Evolutionary conservation across 805 yeast genomes (phyloP).

Genomic region (Candida easanensis): DNA sequence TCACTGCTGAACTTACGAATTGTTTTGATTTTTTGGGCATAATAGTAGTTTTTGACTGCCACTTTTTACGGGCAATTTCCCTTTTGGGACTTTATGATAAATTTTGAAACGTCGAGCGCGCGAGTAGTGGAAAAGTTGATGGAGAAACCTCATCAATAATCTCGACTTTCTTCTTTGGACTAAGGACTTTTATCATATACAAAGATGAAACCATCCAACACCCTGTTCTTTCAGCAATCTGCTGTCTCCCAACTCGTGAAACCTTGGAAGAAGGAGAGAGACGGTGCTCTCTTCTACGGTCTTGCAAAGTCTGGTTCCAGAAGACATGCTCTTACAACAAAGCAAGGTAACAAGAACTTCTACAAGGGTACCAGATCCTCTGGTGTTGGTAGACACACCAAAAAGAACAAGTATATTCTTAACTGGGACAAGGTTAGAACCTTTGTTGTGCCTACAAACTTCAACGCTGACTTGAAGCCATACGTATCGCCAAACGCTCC

Average conservation of each 20-base stretch:
- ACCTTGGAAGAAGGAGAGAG: constrained; percentile 86
- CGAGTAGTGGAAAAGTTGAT: constrained; percentile 3
- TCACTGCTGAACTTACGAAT: no score
- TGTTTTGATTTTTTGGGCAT: no score
- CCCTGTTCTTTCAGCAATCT: constrained; percentile 46
- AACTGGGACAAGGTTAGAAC: constrained; percentile 88
- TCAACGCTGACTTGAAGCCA: constrained; percentile 56
- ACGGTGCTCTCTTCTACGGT: constrained; percentile 85
- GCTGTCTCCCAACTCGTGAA: constrained; percentile 53
- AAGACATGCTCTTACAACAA: constrained; percentile 81
- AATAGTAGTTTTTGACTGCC: constrained; percentile 7
- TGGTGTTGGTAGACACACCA: constrained; percentile 82
- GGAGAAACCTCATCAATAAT: neutral
- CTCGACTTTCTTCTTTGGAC: no score
- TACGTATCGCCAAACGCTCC: constrained; percentile 76
- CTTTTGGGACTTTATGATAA: neutral
- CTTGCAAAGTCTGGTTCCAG: constrained; percentile 73
- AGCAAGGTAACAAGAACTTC: constrained; percentile 89
- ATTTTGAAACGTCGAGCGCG: constrained; percentile 2
- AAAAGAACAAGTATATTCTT: constrained; percentile 69
- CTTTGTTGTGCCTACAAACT: constrained; percentile 69
- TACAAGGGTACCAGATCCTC: constrained; percentile 97
- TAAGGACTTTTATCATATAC: no score
- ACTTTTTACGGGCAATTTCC: constrained; percentile 1
- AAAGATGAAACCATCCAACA: constrained; percentile 47